Percentiles rank a stretch among this genome's conserved stretches.
Evolutionary conservation across 331 rosid genomes (phyloP).

Genomic region (Cydonia oblonga): DNA sequence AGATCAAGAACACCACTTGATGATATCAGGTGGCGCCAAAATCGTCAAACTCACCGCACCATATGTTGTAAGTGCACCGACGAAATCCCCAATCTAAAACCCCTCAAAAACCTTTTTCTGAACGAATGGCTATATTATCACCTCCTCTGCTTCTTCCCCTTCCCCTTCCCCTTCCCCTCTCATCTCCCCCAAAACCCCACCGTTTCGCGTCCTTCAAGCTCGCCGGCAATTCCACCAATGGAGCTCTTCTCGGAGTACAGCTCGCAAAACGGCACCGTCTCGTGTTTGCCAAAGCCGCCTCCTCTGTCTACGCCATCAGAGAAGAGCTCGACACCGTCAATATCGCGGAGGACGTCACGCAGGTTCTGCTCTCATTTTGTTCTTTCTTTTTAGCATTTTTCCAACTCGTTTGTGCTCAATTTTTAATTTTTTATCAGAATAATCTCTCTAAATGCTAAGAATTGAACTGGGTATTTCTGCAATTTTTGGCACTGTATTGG

Average conservation of each 20-base stretch:
- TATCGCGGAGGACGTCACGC: conserved; percentile 89
- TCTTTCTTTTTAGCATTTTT: neutral
- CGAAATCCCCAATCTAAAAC: no score
- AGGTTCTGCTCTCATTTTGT: conserved; percentile 29
- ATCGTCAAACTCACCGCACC: no score
- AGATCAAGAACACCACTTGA: neutral
- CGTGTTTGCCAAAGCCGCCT: conserved; percentile 16
- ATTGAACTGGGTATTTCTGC: neutral
- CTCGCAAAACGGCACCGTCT: neutral
- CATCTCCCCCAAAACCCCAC: neutral
- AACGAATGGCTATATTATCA: conserved; percentile 32
- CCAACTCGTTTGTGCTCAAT: neutral
- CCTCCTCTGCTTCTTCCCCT: conserved; percentile 18
- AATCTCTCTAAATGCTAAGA: neutral
- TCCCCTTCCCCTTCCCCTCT: conserved; percentile 10
- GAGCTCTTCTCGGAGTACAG: neutral
- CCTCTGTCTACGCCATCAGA: conserved; percentile 25
- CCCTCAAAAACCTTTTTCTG: neutral
- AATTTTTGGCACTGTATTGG: neutral
- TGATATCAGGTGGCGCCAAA: no score
- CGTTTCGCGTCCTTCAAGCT: conserved; percentile 1
- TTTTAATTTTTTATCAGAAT: neutral
- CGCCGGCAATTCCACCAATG: neutral
- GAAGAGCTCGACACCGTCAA: conserved; percentile 63
- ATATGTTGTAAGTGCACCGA: no score